Conservation (phyloP, 768 basidiomycete species). For the Gelatoporia subvermispora region DNA sequence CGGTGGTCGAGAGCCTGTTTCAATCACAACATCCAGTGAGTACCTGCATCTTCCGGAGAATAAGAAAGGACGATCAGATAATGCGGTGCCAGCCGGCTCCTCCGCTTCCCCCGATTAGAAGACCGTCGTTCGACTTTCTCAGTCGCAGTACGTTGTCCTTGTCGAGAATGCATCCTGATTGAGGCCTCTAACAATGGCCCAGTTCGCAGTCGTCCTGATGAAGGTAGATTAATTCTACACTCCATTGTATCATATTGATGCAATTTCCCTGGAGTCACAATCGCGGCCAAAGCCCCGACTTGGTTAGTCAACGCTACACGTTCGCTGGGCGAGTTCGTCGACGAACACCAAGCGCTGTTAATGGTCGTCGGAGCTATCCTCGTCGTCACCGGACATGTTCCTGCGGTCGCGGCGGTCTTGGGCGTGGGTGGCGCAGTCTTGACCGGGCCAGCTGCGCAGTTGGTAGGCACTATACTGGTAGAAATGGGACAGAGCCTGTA, state of each 20-base stretch:
- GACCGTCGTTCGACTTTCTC: conserved; percentile 11
- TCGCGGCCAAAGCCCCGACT: conserved; percentile 56
- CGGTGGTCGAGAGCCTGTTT: conserved; percentile 26
- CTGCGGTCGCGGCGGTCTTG: conserved; percentile 64
- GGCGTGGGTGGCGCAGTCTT: conserved; percentile 70
- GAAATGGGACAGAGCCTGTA: too few relatives aligned
- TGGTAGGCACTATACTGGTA: conserved; percentile 40
- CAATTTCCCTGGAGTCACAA: conserved; percentile 29
- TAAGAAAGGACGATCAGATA: conserved; percentile 37
- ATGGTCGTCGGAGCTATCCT: conserved; percentile 70
- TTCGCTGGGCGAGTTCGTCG: conserved; percentile 68
- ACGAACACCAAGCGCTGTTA: conserved; percentile 74
- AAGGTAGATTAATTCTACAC: background rate
- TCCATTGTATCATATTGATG: background rate
- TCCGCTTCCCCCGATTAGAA: background rate
- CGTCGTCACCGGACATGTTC: conserved; percentile 73
- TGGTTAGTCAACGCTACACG: conserved; percentile 77
- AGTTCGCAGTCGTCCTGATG: conserved; percentile 6
- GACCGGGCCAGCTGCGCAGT: conserved; percentile 69
- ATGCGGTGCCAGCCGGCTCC: conserved; percentile 20
- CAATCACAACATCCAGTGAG: too few relatives aligned
- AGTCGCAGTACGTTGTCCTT: conserved; percentile 7
- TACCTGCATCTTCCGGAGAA: too few relatives aligned
- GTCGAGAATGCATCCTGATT: background rate
- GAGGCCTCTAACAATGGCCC: conserved; percentile 2